Percentiles rank a stretch among this genome's conserved stretches.
Evolutionary conservation across 257 asterid genomes (phyloP).

Genomic region (Marsdenia floribunda): DNA sequence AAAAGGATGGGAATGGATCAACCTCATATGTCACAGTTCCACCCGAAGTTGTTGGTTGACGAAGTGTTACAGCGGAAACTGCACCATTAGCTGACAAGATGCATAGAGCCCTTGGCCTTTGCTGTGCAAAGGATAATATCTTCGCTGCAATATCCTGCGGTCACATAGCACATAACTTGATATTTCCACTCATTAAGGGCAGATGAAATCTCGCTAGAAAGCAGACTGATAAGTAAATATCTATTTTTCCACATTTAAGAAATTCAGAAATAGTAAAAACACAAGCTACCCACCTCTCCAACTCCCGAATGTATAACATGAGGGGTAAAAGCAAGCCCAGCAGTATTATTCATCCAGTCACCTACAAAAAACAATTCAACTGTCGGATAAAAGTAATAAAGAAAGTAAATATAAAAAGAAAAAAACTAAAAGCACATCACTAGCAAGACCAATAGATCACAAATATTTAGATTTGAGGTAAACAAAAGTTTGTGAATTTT

Average conservation of each 20-base stretch:
- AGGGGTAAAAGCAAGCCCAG: constrained; percentile 93
- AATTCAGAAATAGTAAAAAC: not conserved
- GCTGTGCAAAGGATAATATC: constrained; percentile 85
- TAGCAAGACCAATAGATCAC: not conserved
- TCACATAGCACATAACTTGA: not conserved
- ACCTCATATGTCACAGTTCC: constrained; percentile 83
- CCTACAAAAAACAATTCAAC: constrained; percentile 36
- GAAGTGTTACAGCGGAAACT: constrained; percentile 67
- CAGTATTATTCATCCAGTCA: constrained; percentile 98
- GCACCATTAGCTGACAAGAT: constrained; percentile 80
- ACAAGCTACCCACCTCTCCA: constrained; percentile 61
- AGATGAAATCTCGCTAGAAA: not conserved
- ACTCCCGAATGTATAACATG: constrained; percentile 61
- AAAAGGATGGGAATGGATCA: constrained; percentile 6
- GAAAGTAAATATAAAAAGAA: not conserved
- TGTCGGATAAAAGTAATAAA: not conserved
- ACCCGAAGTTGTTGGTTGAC: constrained; percentile 65
- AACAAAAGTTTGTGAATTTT: not conserved
- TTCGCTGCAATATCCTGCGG: constrained; percentile 84
- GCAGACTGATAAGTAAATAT: not conserved
- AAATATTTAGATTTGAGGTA: not conserved
- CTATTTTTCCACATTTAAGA: not conserved
- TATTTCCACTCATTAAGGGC: not conserved
- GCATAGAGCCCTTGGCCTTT: constrained; percentile 91
- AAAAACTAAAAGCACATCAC: not conserved